Evolutionary conservation across 768 basidiomycete species (phyloP).

Genomic region (Termitomyces eurrhizus): DNA sequence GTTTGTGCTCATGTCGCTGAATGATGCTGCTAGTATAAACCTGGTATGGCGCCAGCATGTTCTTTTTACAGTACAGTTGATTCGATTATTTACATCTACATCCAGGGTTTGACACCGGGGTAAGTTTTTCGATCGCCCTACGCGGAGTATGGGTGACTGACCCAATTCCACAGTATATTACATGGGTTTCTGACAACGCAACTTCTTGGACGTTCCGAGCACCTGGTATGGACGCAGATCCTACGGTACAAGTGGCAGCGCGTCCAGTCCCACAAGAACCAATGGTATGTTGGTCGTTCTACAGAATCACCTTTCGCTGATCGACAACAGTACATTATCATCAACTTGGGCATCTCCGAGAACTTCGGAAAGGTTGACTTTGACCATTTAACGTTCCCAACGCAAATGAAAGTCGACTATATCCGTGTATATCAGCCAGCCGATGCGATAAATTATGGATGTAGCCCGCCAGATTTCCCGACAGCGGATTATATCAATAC

Average conservation of each 20-base stretch:
- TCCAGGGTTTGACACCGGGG: slow-evolving; percentile 63
- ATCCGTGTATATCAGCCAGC: slow-evolving; percentile 70
- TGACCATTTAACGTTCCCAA: slow-evolving; percentile 65
- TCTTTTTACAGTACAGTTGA: not conserved
- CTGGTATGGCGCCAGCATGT: slow-evolving; percentile 23
- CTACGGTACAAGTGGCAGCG: slow-evolving; percentile 52
- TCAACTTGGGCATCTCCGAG: slow-evolving; percentile 78
- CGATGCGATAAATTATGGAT: slow-evolving; percentile 64
- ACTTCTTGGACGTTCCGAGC: slow-evolving; percentile 73
- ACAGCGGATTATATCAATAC: slow-evolving; percentile 69
- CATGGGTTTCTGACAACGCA: slow-evolving; percentile 73
- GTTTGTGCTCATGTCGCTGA: not conserved
- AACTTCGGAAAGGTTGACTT: slow-evolving; percentile 77
- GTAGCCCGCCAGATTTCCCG: slow-evolving; percentile 62
- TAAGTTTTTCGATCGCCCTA: slow-evolving; percentile 26
- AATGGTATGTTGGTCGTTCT: slow-evolving; percentile 51
- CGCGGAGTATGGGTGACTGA: not conserved
- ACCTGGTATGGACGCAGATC: slow-evolving; percentile 63
- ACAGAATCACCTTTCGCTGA: not conserved
- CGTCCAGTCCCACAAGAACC: slow-evolving; percentile 80
- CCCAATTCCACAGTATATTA: slow-evolving; percentile 59
- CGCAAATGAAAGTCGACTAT: slow-evolving; percentile 42
- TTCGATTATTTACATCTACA: not conserved
- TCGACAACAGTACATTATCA: slow-evolving; percentile 63
- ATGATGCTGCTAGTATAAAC: slow-evolving; percentile 31